These are phyloP conservation scores for Pseudoscleropodium purum DNA, from an alignment of 225 moss, liverwort and hornwort species.

Conservation along the genomic window DNA sequence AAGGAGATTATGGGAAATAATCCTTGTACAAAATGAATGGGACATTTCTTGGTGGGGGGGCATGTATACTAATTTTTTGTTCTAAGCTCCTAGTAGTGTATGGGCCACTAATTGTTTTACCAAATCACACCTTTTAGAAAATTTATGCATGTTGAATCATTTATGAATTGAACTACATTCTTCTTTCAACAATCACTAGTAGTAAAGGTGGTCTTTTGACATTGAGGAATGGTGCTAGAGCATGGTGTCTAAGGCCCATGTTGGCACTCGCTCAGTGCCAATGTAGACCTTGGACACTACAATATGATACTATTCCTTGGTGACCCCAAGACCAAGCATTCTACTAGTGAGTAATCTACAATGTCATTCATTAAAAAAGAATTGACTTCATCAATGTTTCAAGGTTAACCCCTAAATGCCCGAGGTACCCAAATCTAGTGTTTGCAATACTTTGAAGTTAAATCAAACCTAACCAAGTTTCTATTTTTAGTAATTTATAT, in stretches of 20 bases:
- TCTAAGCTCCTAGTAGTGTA: neutral
- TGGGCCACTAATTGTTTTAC: neutral
- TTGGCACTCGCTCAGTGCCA: neutral
- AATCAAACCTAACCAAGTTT: no score
- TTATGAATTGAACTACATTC: neutral
- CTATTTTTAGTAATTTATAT: no score
- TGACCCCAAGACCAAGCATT: neutral
- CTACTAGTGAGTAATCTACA: neutral
- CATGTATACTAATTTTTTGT: no score
- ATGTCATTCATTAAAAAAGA: neutral
- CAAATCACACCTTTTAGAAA: neutral
- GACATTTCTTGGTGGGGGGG: no score
- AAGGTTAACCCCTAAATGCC: no score
- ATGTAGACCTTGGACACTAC: neutral
- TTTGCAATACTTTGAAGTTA: no score
- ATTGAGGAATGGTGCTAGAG: no score
- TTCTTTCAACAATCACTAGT: neutral
- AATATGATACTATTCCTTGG: neutral
- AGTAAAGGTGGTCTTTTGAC: neutral
- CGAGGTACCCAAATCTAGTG: no score
- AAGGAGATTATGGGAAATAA: no score
- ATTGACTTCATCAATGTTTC: neutral
- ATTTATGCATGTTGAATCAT: neutral
- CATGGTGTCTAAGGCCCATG: neutral
- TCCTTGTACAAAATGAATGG: no score